phyloP scores from a whole-genome alignment of 2,329 filamentous ascomycete species.

The Fusarium multiceps region DNA sequence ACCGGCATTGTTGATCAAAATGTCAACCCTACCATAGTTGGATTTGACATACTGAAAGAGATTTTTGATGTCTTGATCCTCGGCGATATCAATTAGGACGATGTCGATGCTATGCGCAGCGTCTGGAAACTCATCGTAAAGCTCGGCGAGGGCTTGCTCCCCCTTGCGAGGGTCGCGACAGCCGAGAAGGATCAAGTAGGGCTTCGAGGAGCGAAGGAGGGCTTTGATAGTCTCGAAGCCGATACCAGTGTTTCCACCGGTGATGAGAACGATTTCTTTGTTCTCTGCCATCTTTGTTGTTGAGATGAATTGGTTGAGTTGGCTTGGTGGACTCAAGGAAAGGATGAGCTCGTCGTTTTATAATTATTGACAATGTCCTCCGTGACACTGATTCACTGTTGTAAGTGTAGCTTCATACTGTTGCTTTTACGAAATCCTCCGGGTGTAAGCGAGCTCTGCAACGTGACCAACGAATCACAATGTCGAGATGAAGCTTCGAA shows the following conservation, averaged over 20 bases:
- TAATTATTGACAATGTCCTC: background rate
- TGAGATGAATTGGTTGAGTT: background rate
- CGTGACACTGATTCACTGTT: slow-evolving; percentile 8
- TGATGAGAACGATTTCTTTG: slow-evolving; percentile 64
- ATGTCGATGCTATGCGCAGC: slow-evolving; percentile 53
- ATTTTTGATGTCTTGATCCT: slow-evolving; percentile 62
- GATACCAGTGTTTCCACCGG: slow-evolving; percentile 71
- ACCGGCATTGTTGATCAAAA: slow-evolving; percentile 69
- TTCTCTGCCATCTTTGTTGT: slow-evolving; percentile 34
- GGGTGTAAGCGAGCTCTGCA: background rate
- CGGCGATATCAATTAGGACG: slow-evolving; percentile 64
- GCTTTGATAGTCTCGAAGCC: slow-evolving; percentile 69
- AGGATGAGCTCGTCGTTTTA: background rate
- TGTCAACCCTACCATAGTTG: slow-evolving; percentile 60
- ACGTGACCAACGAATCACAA: background rate
- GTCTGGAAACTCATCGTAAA: slow-evolving; percentile 40
- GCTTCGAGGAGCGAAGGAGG: slow-evolving; percentile 57
- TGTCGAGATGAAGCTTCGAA: background rate
- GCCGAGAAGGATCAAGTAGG: slow-evolving; percentile 68
- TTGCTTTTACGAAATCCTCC: background rate
- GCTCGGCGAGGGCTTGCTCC: no score
- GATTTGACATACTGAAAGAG: slow-evolving; percentile 57
- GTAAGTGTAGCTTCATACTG: background rate
- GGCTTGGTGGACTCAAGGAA: background rate
- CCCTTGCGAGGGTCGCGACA: slow-evolving; percentile 54